phyloP scores from a whole-genome alignment of 148 eudicot species.

The Vaccinium macrocarpon region DNA sequence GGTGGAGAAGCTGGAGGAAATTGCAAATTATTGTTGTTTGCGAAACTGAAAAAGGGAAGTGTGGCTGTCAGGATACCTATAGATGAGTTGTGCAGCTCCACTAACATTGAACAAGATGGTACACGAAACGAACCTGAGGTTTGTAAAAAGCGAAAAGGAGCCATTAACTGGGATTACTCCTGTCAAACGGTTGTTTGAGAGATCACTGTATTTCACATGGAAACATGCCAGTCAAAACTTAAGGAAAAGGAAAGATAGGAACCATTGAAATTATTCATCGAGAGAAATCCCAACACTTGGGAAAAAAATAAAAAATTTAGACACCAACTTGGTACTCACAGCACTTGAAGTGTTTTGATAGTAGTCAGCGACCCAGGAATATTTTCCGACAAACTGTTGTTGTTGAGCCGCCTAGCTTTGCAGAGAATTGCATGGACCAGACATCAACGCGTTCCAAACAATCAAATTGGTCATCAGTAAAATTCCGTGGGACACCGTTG shows the following conservation, averaged over 20 bases:
- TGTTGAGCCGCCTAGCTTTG: slow-evolving; percentile 71
- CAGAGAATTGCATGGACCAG: slow-evolving; percentile 25
- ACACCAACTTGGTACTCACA: slow-evolving; percentile 51
- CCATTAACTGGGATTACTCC: slow-evolving; percentile 72
- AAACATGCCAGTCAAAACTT: background rate
- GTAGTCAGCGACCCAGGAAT: slow-evolving; percentile 63
- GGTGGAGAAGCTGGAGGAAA: slow-evolving; percentile 34
- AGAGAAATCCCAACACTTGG: background rate
- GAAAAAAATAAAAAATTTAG: background rate
- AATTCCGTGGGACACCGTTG: background rate
- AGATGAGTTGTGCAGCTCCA: background rate
- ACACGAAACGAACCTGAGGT: slow-evolving; percentile 51
- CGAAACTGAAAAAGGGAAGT: slow-evolving; percentile 48
- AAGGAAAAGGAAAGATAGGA: background rate
- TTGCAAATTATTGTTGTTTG: slow-evolving; percentile 39
- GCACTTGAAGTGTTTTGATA: slow-evolving; percentile 51
- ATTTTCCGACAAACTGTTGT: slow-evolving; percentile 58
- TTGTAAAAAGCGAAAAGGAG: slow-evolving; percentile 68
- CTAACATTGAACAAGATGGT: background rate
- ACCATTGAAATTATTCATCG: background rate
- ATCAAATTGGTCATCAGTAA: slow-evolving; percentile 3
- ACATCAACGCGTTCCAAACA: slow-evolving; percentile 13
- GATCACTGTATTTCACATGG: slow-evolving; percentile 55
- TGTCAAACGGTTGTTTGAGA: slow-evolving; percentile 54
- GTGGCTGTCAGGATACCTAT: slow-evolving; percentile 14